phyloP scores from a whole-genome alignment of 176 grass and related monocot species.

The Alloteropsis semialata region DNA sequence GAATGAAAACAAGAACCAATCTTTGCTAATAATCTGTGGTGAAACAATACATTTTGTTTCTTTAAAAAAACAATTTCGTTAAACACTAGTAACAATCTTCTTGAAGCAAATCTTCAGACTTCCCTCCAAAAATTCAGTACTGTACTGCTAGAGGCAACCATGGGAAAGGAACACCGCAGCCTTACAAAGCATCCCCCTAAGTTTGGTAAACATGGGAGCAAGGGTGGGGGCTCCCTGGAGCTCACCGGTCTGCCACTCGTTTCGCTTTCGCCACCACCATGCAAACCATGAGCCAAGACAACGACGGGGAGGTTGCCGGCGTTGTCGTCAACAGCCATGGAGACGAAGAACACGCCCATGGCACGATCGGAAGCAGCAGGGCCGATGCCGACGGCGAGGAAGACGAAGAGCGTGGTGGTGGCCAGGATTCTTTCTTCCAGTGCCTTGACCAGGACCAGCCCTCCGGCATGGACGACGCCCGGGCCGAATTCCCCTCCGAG shows the following conservation, averaged over 20 bases:
- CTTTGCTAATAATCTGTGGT: neutral
- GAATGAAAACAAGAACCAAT: no score
- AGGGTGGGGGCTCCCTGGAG: conserved; percentile 6
- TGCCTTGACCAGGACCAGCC: conserved; percentile 49
- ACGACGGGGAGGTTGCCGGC: conserved; percentile 7
- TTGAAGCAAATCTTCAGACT: neutral
- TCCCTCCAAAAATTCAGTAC: neutral
- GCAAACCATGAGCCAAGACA: conserved; percentile 29
- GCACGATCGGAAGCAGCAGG: neutral
- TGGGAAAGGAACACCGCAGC: conserved; percentile 6
- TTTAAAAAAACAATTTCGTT: neutral
- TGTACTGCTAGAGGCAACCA: neutral
- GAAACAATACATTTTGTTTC: neutral
- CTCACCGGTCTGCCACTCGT: conserved; percentile 29
- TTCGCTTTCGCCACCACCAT: conserved; percentile 37
- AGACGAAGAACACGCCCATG: neutral
- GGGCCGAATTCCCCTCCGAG: conserved; percentile 35
- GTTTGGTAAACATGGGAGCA: conserved; percentile 34
- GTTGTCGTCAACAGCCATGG: neutral
- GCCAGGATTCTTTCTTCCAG: conserved; percentile 45
- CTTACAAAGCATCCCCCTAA: conserved; percentile 35
- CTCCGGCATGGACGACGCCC: conserved; percentile 19
- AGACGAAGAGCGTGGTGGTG: neutral
- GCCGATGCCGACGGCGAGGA: neutral
- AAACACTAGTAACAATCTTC: no score